These are phyloP conservation scores for Gossypium trilobum DNA, from an alignment of 441 rosid genomes.

Conservation along the genomic window DNA sequence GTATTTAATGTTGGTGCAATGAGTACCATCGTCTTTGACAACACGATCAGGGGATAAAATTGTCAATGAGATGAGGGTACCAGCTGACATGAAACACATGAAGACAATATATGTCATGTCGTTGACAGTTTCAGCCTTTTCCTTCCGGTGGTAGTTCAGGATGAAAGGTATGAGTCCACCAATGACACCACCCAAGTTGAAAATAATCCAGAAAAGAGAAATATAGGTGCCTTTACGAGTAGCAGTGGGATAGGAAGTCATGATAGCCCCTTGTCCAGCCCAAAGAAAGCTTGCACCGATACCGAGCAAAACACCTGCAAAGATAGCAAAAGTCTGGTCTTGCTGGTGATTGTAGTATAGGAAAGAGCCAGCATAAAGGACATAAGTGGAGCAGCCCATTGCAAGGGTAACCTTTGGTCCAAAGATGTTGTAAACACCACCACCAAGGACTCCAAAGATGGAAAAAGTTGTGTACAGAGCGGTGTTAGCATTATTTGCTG, in stretches of 20 bases:
- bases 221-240: constrained; percentile 47
- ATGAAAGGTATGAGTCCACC: constrained; percentile 57
- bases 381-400: constrained; percentile 53
- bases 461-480: constrained; percentile 62
- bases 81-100: constrained; percentile 48
- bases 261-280: constrained; percentile 67
- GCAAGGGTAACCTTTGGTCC: constrained; percentile 53
- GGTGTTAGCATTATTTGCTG: constrained; percentile 55
- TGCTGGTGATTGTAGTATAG: constrained; percentile 52
- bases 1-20: constrained; percentile 23
- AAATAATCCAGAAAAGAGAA: constrained; percentile 51
- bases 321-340: constrained; percentile 38
- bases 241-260: constrained; percentile 56
- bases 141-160: constrained; percentile 33
- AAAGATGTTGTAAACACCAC: constrained; percentile 56
- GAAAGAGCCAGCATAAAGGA: constrained; percentile 53
- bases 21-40: constrained; percentile 45
- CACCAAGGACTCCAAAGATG: constrained; percentile 51
- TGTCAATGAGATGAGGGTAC: constrained; percentile 36
- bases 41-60: constrained; percentile 39
- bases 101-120: constrained; percentile 52
- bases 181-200: constrained; percentile 59
- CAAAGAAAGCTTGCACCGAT: constrained; percentile 59
- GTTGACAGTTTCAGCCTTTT: constrained; percentile 37
- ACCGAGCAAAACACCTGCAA: constrained; percentile 47